phyloP scores from a whole-genome alignment of 208 protist genomes.

The Leishmania guyanensis region DNA sequence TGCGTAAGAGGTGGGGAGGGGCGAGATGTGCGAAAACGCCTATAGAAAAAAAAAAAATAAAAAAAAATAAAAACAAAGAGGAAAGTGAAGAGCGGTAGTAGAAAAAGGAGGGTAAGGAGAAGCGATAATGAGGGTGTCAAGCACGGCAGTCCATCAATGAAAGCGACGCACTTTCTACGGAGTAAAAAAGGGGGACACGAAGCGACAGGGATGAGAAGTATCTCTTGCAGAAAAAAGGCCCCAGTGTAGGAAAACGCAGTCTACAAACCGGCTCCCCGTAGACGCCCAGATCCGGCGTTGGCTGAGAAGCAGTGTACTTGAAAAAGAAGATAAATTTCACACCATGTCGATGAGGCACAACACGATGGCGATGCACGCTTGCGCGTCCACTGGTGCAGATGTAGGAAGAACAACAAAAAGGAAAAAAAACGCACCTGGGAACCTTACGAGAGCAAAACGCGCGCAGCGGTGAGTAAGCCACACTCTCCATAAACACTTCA shows the following conservation, averaged over 20 bases:
- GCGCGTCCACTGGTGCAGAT: neutral
- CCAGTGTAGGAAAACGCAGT: neutral
- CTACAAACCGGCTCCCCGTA: neutral
- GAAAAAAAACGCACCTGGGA: neutral
- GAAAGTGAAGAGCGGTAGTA: neutral
- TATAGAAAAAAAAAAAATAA: neutral
- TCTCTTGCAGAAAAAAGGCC: neutral
- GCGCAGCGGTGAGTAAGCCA: neutral
- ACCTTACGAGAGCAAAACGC: neutral
- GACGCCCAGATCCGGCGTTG: no score
- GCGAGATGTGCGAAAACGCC: neutral
- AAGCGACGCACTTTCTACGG: neutral
- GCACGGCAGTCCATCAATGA: neutral
- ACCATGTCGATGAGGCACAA: neutral
- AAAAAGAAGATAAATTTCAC: neutral
- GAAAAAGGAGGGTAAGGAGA: neutral
- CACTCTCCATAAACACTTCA: neutral
- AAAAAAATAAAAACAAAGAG: neutral
- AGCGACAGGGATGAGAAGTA: neutral
- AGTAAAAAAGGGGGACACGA: neutral
- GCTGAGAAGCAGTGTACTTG: neutral
- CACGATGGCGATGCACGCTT: neutral
- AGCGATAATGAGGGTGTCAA: neutral
- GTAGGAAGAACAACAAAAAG: neutral
- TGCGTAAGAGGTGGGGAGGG: neutral